A percentile compares a stretch with the other conserved stretches of the same genome.
Conservation (phyloP, 495 filamentous ascomycete species). For the Trichoderma gamsii region DNA sequence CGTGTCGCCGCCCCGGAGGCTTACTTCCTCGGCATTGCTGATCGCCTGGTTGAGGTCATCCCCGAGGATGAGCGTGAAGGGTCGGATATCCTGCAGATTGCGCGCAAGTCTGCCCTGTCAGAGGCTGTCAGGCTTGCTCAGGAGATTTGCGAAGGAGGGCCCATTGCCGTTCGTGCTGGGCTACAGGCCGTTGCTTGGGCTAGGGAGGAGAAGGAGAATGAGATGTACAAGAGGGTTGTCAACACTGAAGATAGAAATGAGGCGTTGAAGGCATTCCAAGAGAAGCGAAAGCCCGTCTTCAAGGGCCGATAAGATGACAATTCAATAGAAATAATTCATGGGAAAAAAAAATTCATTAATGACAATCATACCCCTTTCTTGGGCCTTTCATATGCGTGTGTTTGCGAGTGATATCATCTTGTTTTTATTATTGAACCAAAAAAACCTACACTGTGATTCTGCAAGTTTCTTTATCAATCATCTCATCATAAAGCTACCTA, state of each 20-base stretch:
- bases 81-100: constrained; percentile 33
- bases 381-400: too few relatives aligned
- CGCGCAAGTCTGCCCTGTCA: constrained; percentile 57
- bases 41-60: constrained; percentile 69
- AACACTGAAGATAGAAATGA: constrained; percentile 79
- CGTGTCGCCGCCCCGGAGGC: constrained; percentile 73
- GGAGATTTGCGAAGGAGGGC: constrained; percentile 83
- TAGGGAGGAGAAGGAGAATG: constrained; percentile 64
- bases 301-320: constrained; percentile 47
- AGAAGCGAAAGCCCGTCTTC: constrained; percentile 86
- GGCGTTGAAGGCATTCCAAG: constrained; percentile 77
- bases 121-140: constrained; percentile 70
- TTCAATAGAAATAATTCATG: too few relatives aligned
- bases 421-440: background rate
- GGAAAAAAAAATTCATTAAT: too few relatives aligned
- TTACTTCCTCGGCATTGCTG: constrained; percentile 75
- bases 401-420: too few relatives aligned
- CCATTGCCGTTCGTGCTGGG: constrained; percentile 68
- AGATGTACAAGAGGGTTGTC: constrained; percentile 72
- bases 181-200: constrained; percentile 62
- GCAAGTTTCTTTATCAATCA: background rate
- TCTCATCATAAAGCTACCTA: background rate
- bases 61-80: constrained; percentile 45
- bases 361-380: too few relatives aligned
- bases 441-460: background rate